phyloP scores from a whole-genome alignment of 768 basidiomycete genomes.

The Porphyrellus cyaneotinctus region DNA sequence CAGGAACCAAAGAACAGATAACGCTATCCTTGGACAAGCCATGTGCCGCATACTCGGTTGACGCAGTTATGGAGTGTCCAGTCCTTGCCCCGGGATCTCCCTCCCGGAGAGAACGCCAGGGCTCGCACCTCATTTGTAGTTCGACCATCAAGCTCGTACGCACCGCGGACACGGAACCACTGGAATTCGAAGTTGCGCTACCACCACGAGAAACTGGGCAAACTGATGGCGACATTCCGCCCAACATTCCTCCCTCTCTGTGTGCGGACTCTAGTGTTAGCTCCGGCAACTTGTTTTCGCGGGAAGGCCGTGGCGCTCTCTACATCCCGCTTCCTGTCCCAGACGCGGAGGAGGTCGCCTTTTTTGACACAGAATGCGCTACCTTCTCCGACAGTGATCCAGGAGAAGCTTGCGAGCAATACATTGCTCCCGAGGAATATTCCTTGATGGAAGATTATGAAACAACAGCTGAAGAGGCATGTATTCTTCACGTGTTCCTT shows the following conservation, averaged over 20 bases:
- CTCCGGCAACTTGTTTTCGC: neutral
- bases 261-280: neutral
- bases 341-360: slow-evolving; percentile 13
- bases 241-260: neutral
- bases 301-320: neutral
- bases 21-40: neutral
- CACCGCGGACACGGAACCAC: neutral
- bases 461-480: neutral
- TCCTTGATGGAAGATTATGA: neutral
- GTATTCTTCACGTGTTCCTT: neutral
- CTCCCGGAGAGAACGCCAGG: neutral
- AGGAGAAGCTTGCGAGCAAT: neutral
- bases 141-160: neutral
- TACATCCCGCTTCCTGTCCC: slow-evolving; percentile 14
- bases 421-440: neutral
- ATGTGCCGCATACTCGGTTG: neutral
- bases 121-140: neutral
- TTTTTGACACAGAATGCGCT: slow-evolving; percentile 10
- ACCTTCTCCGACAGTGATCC: neutral
- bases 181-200: neutral
- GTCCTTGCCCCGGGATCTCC: neutral
- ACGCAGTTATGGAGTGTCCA: neutral
- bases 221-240: neutral
- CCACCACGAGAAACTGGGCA: neutral
- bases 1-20: neutral